Evolutionary conservation across 2,329 filamentous ascomycete genomes (phyloP), one percentile per base, ranked within the genome.

Genomic region (Aspergillus persii): DNA sequence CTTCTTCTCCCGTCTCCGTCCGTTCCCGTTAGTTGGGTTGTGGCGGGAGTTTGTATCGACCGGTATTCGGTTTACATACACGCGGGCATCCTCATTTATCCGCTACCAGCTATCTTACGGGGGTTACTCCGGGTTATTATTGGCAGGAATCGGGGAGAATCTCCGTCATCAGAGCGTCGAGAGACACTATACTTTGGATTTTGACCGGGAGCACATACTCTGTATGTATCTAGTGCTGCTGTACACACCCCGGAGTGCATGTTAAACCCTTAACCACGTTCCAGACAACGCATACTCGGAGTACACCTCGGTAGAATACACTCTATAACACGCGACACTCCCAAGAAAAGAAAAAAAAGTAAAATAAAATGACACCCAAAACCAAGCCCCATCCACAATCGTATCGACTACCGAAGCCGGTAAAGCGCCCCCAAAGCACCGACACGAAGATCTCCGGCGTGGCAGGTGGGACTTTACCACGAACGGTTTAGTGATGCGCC

Each of bases 361-460:
- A 31, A 31, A 31, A 31, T 56, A 11, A 44, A 18, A 36, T 3
- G 11, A 36, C 9, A 36, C 8, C 30, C 30, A 39, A 50, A 53
- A 44, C 51, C 47, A 50, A 53, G 30, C 27, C 41, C 49, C 48
- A 56, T 53, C 44, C 48, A 47, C 31, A 53, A 59, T 61, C 59
- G 59, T 59, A 59, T 61, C 56, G 59, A 61, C 50, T 61, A 59
- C 59, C 50, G 15, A 52, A 59, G 26, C 33, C 9, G 44, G 56
- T 46, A 44, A 58, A 53, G 53, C 30, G 44, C 12, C 36, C 18
- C 8, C 30, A 54, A 46, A 41, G 44, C 53, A 53, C 47, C 59
- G 53, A 52, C 59, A 54, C 54, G 56, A 50, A 61, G 63, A 66
- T 66, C 63, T 59, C 55, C 60, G 41, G 56, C 62, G 55, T 64